A percentile compares a stretch with the other conserved stretches of the same genome.
These are phyloP conservation scores for Chaetothyriales sp. DNA, from an alignment of 2,329 filamentous ascomycete species.

Conservation along the genomic window DNA sequence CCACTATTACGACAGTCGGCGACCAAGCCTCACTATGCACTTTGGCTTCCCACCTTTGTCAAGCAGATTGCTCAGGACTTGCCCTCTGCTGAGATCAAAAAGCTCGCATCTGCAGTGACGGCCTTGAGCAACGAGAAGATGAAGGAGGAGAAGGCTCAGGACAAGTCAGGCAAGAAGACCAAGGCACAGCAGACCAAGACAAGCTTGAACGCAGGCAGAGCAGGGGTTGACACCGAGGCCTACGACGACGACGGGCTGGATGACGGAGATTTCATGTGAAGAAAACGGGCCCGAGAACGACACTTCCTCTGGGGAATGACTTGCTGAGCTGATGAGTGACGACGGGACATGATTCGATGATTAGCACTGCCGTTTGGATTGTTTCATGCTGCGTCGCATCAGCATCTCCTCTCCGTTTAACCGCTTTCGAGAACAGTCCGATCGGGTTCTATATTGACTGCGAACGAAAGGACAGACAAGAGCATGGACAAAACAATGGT, in stretches of 20 bases:
- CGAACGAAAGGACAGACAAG: neutral
- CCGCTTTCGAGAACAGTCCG: neutral
- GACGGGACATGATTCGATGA: neutral
- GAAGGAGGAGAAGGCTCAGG: conserved; percentile 90
- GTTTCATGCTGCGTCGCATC: neutral
- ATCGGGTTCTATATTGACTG: neutral
- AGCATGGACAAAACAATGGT: neutral
- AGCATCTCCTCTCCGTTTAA: neutral
- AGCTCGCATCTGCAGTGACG: conserved; percentile 76
- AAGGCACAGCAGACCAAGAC: conserved; percentile 96
- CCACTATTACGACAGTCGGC: conserved; percentile 59
- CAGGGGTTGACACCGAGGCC: conserved; percentile 51
- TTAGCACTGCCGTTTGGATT: neutral
- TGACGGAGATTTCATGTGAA: conserved; percentile 36
- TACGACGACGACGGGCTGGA: conserved; percentile 83
- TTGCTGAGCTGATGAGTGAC: neutral
- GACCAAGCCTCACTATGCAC: conserved; percentile 78
- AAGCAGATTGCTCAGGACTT: conserved; percentile 80
- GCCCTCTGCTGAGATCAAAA: conserved; percentile 89
- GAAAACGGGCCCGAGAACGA: conserved; percentile 4
- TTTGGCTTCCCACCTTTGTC: conserved; percentile 81
- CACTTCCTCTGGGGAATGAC: neutral
- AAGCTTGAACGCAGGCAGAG: conserved; percentile 50
- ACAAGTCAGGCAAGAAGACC: conserved; percentile 90
- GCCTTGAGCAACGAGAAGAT: conserved; percentile 92